A percentile compares a stretch with the other conserved stretches of the same genome.
Evolutionary conservation across 1,139 yeast genomes (phyloP).

Genomic region (Geotrichum carabidarum): DNA sequence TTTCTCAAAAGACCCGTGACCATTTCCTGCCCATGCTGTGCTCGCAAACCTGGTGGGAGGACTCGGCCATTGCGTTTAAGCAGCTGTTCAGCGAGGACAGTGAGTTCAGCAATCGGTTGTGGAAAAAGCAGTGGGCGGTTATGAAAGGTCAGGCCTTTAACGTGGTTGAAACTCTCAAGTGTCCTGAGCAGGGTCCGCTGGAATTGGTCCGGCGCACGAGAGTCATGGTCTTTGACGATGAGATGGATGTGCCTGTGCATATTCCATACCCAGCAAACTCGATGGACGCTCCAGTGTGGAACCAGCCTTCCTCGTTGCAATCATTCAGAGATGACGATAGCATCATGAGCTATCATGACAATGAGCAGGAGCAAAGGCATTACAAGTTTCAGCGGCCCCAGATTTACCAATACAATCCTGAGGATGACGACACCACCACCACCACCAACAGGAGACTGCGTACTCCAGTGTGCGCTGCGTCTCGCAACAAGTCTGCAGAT

Average conservation of each 20-base stretch:
- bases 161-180: constrained; percentile 60
- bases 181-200: constrained; percentile 58
- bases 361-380: constrained; percentile 6
- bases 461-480: not conserved
- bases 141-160: constrained; percentile 77
- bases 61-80: constrained; percentile 46
- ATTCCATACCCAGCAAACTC: constrained; percentile 35
- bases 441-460: not conserved
- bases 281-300: constrained; percentile 33
- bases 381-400: not conserved
- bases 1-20: constrained; percentile 50
- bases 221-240: constrained; percentile 57
- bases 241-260: constrained; percentile 52
- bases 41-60: constrained; percentile 69
- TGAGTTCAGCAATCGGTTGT: constrained; percentile 62
- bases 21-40: constrained; percentile 59
- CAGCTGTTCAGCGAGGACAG: constrained; percentile 51
- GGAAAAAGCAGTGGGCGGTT: constrained; percentile 64
- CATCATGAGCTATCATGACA: not conserved
- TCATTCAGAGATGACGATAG: not conserved
- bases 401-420: not conserved
- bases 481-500: constrained; percentile 8
- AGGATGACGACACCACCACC: not conserved
- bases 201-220: constrained; percentile 59
- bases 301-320: not conserved